These are phyloP conservation scores for Gossypium herbaceum DNA, from an alignment of 345 rosid genomes.

Conservation along the genomic window DNA sequence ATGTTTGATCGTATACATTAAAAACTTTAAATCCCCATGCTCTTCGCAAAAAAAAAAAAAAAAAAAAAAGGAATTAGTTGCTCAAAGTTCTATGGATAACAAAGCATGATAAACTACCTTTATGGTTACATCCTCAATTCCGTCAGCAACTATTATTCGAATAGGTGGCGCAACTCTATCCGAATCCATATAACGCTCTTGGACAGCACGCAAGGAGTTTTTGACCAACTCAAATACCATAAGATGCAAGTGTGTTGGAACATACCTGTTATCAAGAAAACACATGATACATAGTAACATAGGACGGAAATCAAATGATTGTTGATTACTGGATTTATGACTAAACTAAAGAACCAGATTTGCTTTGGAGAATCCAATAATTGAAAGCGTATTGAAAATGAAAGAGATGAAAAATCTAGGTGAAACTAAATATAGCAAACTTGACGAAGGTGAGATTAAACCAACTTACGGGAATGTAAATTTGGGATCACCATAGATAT, in stretches of 20 bases:
- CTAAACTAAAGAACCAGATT: background rate
- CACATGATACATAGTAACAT: constrained; percentile 9
- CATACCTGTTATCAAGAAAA: constrained; percentile 48
- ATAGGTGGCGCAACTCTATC: constrained; percentile 76
- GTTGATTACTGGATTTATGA: background rate
- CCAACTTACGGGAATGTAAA: constrained; percentile 91
- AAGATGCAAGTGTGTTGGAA: constrained; percentile 84
- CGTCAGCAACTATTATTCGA: constrained; percentile 88
- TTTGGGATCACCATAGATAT: constrained; percentile 79
- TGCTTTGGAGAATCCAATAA: background rate
- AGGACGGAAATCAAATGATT: background rate
- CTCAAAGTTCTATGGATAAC: background rate
- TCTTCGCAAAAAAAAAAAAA: background rate
- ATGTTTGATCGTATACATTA: background rate
- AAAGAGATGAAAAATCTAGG: background rate
- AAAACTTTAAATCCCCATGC: background rate
- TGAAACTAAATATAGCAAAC: background rate
- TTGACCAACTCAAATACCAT: constrained; percentile 96
- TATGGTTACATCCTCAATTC: constrained; percentile 92
- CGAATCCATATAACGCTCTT: constrained; percentile 74
- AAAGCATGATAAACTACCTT: constrained; percentile 45
- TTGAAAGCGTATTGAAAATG: background rate
- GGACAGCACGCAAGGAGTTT: constrained; percentile 94
- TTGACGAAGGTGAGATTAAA: background rate
- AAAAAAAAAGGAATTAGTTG: background rate